phyloP scores from a whole-genome alignment of 345 rosid genomes.

The Dovyalis caffra region DNA sequence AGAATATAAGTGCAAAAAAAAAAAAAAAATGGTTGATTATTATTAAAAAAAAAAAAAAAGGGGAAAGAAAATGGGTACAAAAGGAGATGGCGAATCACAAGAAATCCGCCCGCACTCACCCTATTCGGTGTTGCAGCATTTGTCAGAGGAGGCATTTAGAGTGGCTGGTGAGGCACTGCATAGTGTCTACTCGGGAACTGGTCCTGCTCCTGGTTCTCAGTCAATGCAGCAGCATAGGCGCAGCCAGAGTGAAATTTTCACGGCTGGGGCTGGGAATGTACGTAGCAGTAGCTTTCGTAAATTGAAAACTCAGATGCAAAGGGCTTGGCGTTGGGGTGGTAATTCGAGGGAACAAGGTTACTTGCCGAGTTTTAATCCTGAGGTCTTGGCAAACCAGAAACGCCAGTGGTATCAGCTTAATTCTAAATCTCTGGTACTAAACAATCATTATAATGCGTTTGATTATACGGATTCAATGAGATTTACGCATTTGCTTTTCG shows the following conservation, averaged over 20 bases:
- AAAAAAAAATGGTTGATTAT: too few relatives aligned
- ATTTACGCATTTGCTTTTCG: neutral
- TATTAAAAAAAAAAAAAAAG: too few relatives aligned
- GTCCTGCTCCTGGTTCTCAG: conserved; percentile 32
- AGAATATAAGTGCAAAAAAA: neutral
- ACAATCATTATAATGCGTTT: too few relatives aligned
- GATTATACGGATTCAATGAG: too few relatives aligned
- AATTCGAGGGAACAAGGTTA: conserved; percentile 44
- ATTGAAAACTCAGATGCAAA: conserved; percentile 74
- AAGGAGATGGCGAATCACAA: conserved; percentile 46
- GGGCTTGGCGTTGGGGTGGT: conserved; percentile 83
- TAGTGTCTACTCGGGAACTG: conserved; percentile 18
- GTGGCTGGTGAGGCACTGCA: conserved; percentile 48
- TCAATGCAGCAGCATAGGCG: conserved; percentile 37
- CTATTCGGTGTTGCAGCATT: conserved; percentile 29
- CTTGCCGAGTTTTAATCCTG: conserved; percentile 72
- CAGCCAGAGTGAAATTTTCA: conserved; percentile 51
- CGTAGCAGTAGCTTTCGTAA: conserved; percentile 53
- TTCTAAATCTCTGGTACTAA: conserved; percentile 68
- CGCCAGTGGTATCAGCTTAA: conserved; percentile 97
- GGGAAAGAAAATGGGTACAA: conserved; percentile 38
- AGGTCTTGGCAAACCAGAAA: conserved; percentile 91
- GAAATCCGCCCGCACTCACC: conserved; percentile 40
- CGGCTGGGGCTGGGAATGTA: conserved; percentile 30
- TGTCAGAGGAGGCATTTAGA: conserved; percentile 44